Evolutionary conservation across 306 rosid species (phyloP).

Genomic region (Glycine soja): DNA sequence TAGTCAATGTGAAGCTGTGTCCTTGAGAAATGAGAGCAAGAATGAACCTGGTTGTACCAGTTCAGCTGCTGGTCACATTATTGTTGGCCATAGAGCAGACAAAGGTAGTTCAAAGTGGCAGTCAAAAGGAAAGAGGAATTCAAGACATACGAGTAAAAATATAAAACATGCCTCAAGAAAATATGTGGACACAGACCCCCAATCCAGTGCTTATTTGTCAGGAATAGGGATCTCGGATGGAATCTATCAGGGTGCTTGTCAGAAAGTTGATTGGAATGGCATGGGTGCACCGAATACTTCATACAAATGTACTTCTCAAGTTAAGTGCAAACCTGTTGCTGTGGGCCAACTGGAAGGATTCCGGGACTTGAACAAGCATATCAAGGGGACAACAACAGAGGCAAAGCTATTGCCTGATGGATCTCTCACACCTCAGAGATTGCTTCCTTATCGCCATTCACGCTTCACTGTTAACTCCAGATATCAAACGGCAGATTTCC

Average conservation of each 20-base stretch:
- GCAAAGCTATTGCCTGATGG: slow-evolving; percentile 64
- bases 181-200: slow-evolving; percentile 56
- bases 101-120: slow-evolving; percentile 92
- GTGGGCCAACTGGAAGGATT: slow-evolving; percentile 60
- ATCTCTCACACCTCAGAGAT: slow-evolving; percentile 64
- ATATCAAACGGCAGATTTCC: slow-evolving; percentile 67
- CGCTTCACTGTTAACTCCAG: slow-evolving; percentile 75
- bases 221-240: slow-evolving; percentile 57
- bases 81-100: slow-evolving; percentile 57
- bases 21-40: slow-evolving; percentile 57
- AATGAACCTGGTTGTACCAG: slow-evolving; percentile 69
- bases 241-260: slow-evolving; percentile 55
- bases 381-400: slow-evolving; percentile 50
- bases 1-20: slow-evolving; percentile 55
- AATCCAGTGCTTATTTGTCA: slow-evolving; percentile 54
- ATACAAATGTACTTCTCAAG: slow-evolving; percentile 26
- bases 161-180: slow-evolving; percentile 68
- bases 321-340: slow-evolving; percentile 58
- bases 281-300: slow-evolving; percentile 39
- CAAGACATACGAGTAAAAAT: slow-evolving; percentile 68
- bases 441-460: slow-evolving; percentile 86
- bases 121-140: slow-evolving; percentile 91
- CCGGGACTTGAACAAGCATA: slow-evolving; percentile 54
- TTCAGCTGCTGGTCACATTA: slow-evolving; percentile 57
- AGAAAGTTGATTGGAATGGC: slow-evolving; percentile 61